Evolutionary conservation across 1,284 basidiomycete species (phyloP).

Genomic region (Gomphus bonarii): DNA sequence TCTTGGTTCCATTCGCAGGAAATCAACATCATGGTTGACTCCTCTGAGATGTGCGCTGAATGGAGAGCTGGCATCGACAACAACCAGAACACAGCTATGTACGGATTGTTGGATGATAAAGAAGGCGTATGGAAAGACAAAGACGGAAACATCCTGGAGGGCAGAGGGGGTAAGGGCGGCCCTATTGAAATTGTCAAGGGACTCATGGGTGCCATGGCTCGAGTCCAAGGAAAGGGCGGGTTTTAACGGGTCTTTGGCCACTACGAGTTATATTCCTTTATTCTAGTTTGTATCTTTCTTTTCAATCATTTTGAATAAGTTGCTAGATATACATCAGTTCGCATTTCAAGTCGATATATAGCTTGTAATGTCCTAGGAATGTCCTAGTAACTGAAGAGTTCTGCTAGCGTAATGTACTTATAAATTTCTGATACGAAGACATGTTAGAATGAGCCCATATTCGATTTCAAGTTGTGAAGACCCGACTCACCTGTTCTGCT

Average conservation of each 20-base stretch:
- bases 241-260: conserved; percentile 7
- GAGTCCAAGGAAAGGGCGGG: conserved; percentile 17
- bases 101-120: conserved; percentile 45
- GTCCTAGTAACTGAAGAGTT: conserved; percentile 17
- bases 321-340: neutral
- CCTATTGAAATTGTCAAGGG: conserved; percentile 23
- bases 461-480: neutral
- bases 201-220: conserved; percentile 20
- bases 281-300: neutral
- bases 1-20: conserved; percentile 76
- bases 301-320: neutral
- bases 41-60: conserved; percentile 43
- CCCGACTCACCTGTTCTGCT: conserved; percentile 45
- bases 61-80: conserved; percentile 54
- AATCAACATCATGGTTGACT: conserved; percentile 70
- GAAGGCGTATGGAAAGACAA: conserved; percentile 63
- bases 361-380: conserved; percentile 2
- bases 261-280: neutral
- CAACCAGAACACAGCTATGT: conserved; percentile 64
- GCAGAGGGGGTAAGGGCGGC: conserved; percentile 22
- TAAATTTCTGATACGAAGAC: conserved; percentile 11
- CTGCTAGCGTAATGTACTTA: conserved; percentile 20
- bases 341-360: conserved; percentile 1
- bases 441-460: neutral
- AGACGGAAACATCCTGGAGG: conserved; percentile 31